A percentile compares a stretch with the other conserved stretches of the same genome.
Conservation (phyloP, 1,284 basidiomycete species). For the Ustilago hordei region DNA sequence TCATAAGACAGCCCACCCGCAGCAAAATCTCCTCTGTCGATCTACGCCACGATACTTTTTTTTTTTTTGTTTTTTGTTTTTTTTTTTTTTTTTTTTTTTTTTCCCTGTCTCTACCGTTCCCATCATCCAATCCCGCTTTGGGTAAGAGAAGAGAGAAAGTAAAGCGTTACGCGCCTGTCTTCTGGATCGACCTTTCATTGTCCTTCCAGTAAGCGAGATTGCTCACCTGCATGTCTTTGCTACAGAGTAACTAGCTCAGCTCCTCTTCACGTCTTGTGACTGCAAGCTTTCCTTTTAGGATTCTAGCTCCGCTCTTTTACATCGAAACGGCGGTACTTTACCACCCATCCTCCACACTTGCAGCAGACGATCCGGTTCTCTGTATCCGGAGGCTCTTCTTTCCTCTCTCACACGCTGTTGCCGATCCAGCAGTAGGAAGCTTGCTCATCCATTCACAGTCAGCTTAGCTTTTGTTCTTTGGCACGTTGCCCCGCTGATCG, state of each 20-base stretch:
- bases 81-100: too few relatives aligned
- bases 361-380: background rate
- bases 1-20: conserved; percentile 6
- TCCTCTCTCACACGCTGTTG: background rate
- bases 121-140: conserved; percentile 1
- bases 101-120: too few relatives aligned
- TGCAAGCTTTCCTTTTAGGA: background rate
- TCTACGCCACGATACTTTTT: conserved; percentile 12
- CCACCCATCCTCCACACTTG: background rate
- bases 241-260: background rate
- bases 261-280: conserved; percentile 7
- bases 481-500: conserved; percentile 13
- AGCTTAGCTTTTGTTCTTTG: background rate
- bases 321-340: conserved; percentile 1
- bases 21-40: conserved; percentile 13
- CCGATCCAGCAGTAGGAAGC: background rate
- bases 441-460: conserved; percentile 1
- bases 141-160: background rate
- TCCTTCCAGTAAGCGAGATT: conserved; percentile 9
- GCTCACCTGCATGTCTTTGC: conserved; percentile 10
- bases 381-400: background rate
- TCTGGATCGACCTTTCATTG: conserved; percentile 5
- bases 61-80: too few relatives aligned
- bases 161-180: conserved; percentile 11
- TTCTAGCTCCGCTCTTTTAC: conserved; percentile 7